Conservation (phyloP, 164 flowering plant species). For the Berberis thunbergii region DNA sequence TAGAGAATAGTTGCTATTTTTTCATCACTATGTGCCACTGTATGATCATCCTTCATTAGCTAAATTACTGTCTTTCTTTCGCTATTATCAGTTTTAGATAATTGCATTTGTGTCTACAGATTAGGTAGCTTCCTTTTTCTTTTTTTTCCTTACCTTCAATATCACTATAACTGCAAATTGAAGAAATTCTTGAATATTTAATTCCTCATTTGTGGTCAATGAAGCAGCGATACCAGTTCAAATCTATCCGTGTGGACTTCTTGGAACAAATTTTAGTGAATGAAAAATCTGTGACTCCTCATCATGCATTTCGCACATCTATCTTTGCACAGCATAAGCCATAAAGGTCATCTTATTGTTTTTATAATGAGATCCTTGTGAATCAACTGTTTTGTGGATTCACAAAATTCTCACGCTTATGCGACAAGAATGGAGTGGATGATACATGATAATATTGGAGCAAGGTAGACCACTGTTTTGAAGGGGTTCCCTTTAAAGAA, state of each 20-base stretch:
- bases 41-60: no score
- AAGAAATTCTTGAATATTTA: constrained; percentile 2
- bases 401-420: no score
- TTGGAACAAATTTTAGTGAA: constrained; percentile 68
- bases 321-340: constrained; percentile 67
- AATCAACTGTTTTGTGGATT: no score
- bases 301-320: constrained; percentile 39
- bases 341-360: constrained; percentile 12
- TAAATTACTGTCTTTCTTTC: no score
- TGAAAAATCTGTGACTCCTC: constrained; percentile 44
- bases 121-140: constrained; percentile 36
- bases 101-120: constrained; percentile 26
- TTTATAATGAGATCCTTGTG: no score
- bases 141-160: background rate
- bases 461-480: no score
- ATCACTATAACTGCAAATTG: background rate
- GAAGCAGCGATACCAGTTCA: constrained; percentile 59
- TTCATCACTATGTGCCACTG: no score
- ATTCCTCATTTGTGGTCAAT: background rate
- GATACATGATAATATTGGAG: no score
- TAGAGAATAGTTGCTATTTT: no score
- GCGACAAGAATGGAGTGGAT: no score
- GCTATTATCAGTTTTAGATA: background rate
- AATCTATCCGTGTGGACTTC: constrained; percentile 75
- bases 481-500: no score